Base-by-base conservation (phyloP, 805 yeast species). In the Yarrowia sp. region DNA sequence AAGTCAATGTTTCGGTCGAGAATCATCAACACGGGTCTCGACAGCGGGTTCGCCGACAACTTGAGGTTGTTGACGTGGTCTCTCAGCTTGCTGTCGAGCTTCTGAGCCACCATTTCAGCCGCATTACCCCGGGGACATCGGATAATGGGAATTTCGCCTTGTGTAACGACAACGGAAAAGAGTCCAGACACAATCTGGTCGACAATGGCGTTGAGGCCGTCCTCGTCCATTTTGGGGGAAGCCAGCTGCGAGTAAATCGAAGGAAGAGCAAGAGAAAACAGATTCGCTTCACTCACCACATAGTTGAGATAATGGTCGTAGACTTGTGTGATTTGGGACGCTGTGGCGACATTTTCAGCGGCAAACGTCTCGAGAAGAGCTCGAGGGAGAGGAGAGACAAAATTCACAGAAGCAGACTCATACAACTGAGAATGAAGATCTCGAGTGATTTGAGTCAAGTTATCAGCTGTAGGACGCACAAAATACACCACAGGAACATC, bases 401-500 rank as follows among this genome's bases (percentile, higher is more conserved):
- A 95, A 75, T 95, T 95, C 74, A 95, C 82, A 72, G 90, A 91
- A 72, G 83, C 87, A 33, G 85, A 84, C 43, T 90, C 89, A 74
- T 95, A 95, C 69, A 86, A 85, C 67, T 90, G 96, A 47, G 79
- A 78, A 35, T 84, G 83, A 65, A 95, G 76, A 74, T 95, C 99
- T 58, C 84, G 81, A 10, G 90, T 83, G 41, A 95, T 89, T 36
- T 77, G 73, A 35, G 83, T 77, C 45, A 95, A 80, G 73, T 95
- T 95, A 55, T 84, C 93, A 32, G 82, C 78, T 0, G 95, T 89
- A 6, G 99, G 98, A 66, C 89, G 88, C 38, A 95, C 88, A 71
- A 95, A 93, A 76, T 95, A 95, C 51, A 95, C 84, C 3, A 86
- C 98, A 0, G 98, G 98, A 13, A 93, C 98, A 71, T 95, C 99